A percentile compares a stretch with the other conserved stretches of the same genome.
Evolutionary conservation across 495 filamentous ascomycete species (phyloP).

Genomic region (Podospora sp.): DNA sequence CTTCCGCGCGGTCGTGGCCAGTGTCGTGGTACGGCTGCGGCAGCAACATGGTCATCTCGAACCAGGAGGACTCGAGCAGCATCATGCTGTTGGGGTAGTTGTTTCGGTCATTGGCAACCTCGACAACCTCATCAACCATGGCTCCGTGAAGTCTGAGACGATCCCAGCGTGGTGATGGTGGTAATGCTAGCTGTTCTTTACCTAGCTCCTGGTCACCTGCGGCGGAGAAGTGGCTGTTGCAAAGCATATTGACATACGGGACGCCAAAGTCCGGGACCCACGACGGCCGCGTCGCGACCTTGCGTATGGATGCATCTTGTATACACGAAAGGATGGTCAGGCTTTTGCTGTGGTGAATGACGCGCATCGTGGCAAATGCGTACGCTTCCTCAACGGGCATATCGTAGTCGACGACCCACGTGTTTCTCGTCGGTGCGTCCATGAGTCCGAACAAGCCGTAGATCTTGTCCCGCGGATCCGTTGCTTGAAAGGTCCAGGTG

Average conservation of each 20-base stretch:
- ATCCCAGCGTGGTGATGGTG: neutral
- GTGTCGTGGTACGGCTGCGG: constrained; percentile 13
- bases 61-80: constrained; percentile 16
- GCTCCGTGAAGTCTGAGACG: neutral
- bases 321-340: neutral
- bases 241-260: constrained; percentile 21
- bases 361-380: constrained; percentile 9
- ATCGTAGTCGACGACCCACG: constrained; percentile 17
- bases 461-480: constrained; percentile 22
- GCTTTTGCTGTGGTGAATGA: neutral
- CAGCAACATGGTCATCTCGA: constrained; percentile 18
- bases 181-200: neutral
- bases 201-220: neutral
- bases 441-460: constrained; percentile 17
- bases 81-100: constrained; percentile 21
- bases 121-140: constrained; percentile 11
- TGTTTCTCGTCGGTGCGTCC: neutral
- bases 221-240: constrained; percentile 8
- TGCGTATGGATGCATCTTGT: neutral
- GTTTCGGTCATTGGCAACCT: constrained; percentile 10
- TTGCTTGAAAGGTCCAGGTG: constrained; percentile 16
- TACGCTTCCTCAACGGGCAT: constrained; percentile 9
- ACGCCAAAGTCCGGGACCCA: constrained; percentile 23
- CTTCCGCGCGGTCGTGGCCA: constrained; percentile 14
- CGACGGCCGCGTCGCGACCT: constrained; percentile 11